phyloP scores from a whole-genome alignment of 2,329 filamentous ascomycete genomes.

The Berkeleyomyces basicola region DNA sequence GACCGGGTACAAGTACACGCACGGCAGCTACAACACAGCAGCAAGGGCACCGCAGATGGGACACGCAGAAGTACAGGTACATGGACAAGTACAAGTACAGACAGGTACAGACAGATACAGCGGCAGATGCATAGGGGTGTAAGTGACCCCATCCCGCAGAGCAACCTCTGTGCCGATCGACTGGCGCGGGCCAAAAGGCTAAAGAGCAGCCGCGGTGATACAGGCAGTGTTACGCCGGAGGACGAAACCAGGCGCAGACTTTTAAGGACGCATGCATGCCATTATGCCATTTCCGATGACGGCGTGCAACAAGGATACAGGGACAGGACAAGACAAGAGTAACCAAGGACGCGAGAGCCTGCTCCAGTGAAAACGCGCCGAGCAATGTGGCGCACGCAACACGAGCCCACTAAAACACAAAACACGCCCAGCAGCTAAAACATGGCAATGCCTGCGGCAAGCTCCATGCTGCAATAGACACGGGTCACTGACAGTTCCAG shows the following conservation, averaged over 20 bases:
- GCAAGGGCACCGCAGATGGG: background rate
- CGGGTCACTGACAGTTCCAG: background rate
- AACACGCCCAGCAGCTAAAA: background rate
- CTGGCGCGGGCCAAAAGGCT: background rate
- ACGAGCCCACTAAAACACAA: background rate
- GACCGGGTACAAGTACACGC: background rate
- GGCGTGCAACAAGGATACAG: background rate
- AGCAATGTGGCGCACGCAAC: background rate
- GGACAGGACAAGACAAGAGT: background rate
- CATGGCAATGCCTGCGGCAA: background rate
- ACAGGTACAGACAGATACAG: background rate
- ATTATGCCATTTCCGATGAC: background rate
- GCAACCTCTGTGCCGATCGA: background rate
- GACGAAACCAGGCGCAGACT: background rate
- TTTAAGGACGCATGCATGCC: background rate
- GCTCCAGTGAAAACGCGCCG: conserved; percentile 2
- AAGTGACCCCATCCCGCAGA: background rate
- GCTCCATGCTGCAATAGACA: background rate
- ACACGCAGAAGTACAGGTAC: background rate
- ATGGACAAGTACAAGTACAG: background rate
- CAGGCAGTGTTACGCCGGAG: background rate
- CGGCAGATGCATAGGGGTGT: background rate
- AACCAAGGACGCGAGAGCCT: background rate
- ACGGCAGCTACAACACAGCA: background rate
- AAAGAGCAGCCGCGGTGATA: background rate